Percentiles rank a stretch among this genome's conserved stretches.
These are phyloP conservation scores for Capsicum chinense DNA, from an alignment of 257 asterid genomes.

Conservation along the genomic window DNA sequence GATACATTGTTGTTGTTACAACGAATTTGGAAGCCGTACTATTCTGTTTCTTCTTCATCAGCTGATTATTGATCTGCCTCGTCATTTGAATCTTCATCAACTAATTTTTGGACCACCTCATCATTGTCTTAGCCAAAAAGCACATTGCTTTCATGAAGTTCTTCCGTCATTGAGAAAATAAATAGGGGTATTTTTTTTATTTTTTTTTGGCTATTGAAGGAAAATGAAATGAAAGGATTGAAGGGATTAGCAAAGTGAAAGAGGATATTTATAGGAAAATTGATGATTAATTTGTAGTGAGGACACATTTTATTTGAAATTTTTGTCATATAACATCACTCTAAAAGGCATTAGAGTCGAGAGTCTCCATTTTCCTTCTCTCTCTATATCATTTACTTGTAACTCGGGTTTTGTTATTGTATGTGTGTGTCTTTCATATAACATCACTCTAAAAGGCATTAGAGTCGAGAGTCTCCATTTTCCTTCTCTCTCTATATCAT, in stretches of 20 bases:
- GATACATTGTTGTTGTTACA: constrained; percentile 25
- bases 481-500: constrained; percentile 17
- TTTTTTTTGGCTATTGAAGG: neutral
- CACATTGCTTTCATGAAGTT: too few species aligned
- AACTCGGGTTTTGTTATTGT: too few species aligned
- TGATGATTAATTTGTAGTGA: constrained; percentile 40
- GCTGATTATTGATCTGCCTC: too few species aligned
- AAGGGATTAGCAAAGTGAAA: neutral
- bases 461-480: constrained; percentile 49
- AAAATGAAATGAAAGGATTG: neutral
- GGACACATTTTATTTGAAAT: constrained; percentile 41
- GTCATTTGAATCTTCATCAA: too few species aligned
- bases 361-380: constrained; percentile 44
- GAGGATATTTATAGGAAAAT: constrained; percentile 53
- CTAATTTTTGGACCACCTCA: too few species aligned
- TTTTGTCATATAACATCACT: constrained; percentile 46
- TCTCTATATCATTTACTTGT: neutral
- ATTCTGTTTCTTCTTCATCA: neutral
- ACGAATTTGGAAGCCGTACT: neutral
- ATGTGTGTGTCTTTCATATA: too few species aligned
- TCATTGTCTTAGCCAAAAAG: too few species aligned
- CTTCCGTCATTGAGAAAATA: too few species aligned
- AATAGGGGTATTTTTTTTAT: too few species aligned
- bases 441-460: constrained; percentile 41
- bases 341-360: constrained; percentile 42